Conservation (phyloP, 2,329 filamentous ascomycete species). For the Tricladium varicosporioides region DNA sequence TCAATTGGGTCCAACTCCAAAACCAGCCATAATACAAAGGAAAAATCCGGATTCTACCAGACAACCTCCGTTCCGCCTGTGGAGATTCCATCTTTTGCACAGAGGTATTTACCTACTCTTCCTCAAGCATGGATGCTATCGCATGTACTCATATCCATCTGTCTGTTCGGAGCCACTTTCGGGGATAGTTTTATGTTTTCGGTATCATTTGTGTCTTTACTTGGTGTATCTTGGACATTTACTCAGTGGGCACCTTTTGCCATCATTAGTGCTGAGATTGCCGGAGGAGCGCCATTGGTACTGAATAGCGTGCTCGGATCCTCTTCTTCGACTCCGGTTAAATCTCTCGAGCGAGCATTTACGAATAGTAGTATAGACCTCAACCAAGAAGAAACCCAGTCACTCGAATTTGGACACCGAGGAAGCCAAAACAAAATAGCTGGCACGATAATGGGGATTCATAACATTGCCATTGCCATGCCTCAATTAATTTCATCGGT, state of each 20-base stretch:
- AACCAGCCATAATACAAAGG: no score
- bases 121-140: conserved; percentile 14
- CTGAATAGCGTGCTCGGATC: no score
- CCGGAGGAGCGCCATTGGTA: no score
- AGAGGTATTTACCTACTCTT: no score
- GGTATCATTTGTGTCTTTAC: conserved; percentile 12
- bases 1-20: no score
- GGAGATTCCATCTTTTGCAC: no score
- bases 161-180: conserved; percentile 19
- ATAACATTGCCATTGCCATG: conserved; percentile 17
- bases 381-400: no score
- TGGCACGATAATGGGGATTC: conserved; percentile 10
- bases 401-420: neutral
- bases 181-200: conserved; percentile 6
- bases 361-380: no score
- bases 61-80: no score
- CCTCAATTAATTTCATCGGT: conserved; percentile 17
- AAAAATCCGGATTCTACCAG: no score
- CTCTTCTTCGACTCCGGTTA: neutral
- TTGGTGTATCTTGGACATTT: conserved; percentile 33
- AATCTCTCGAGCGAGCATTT: no score
- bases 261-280: conserved; percentile 28
- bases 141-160: conserved; percentile 17
- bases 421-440: neutral
- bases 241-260: conserved; percentile 34